Evolutionary conservation across 2,329 filamentous ascomycete genomes (phyloP).

Genomic region (Hymenoscyphus albidus): DNA sequence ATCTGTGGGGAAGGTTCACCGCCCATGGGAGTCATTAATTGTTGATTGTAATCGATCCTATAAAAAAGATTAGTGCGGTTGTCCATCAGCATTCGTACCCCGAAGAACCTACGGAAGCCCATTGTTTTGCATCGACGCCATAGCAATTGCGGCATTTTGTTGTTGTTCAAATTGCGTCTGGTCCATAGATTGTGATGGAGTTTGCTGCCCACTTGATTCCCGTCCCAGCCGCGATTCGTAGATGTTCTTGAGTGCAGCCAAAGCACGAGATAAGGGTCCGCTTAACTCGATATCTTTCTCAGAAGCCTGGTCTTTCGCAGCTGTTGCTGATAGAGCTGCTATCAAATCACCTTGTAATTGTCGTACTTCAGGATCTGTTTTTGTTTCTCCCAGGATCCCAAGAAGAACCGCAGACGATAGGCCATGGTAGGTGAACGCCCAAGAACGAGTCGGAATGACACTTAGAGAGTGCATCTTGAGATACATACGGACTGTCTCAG

Average conservation of each 20-base stretch:
- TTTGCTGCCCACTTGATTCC: constrained; percentile 5
- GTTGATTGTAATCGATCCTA: constrained; percentile 39
- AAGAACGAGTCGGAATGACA: constrained; percentile 62
- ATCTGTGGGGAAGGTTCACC: constrained; percentile 41
- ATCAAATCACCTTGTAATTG: constrained; percentile 63
- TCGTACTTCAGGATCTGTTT: constrained; percentile 58
- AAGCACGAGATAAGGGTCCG: constrained; percentile 57
- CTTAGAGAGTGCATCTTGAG: constrained; percentile 65
- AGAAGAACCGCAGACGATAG: constrained; percentile 62
- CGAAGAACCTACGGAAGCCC: constrained; percentile 32
- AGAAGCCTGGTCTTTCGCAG: constrained; percentile 51
- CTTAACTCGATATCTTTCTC: constrained; percentile 35
- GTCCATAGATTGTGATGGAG: constrained; percentile 22
- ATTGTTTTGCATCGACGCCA: constrained; percentile 63
- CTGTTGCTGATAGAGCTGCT: constrained; percentile 58
- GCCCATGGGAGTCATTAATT: constrained; percentile 34
- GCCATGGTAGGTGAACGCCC: constrained; percentile 66
- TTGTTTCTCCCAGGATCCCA: constrained; percentile 60
- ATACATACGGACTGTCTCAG: constrained; percentile 65
- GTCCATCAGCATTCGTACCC: not conserved
- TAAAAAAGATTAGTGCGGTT: not conserved
- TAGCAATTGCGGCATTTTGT: constrained; percentile 56
- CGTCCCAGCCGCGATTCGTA: constrained; percentile 59
- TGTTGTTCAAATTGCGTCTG: constrained; percentile 42
- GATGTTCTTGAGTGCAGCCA: constrained; percentile 60